Base-by-base conservation (phyloP, 2,329 filamentous ascomycete species). In the Gaeumannomyces tritici region DNA sequence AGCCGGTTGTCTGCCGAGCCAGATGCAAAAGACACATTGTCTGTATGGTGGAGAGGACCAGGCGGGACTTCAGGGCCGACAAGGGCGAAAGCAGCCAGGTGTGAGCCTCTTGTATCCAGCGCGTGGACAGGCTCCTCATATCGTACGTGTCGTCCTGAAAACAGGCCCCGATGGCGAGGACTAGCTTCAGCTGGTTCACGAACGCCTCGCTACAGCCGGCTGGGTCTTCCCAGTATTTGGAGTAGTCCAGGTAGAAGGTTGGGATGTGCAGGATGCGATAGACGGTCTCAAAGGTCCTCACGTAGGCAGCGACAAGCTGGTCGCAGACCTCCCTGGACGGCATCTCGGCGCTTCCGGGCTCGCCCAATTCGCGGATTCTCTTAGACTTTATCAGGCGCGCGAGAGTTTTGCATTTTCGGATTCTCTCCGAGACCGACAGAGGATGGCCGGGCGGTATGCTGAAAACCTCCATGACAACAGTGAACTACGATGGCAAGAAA, bases 251-350 rank as follows among this genome's bases (percentile, higher is more conserved):
- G 57, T 76, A 73, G 65, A 88, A 87, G 0, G 79, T 80, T 0
- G 84, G 84, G 1, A 83, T 69, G 68, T 88, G 81, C 11, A 88
- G 63, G 28, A 88, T 76, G 3, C 85, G 78, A 64, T 83, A 78
- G 21, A 82, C 79, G 1, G 80, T 79, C 67, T 87, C 84, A 55
- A 83, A 78, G 0, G 80, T 80, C 59, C 81, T 74, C 24, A 88
- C 72, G 72, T 86, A 86, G 33, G 74, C 70, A 11, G 80, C 74
- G 21, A 86, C 72, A 1, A 86, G 75, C 61, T 76, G 70, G 63
- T 86, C 82, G 0, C 80, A 78, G 0, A 83, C 64, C 0, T 71
- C 70, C 13, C 72, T 70, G 0, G 70, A 21, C 24, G 42, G 42
- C 21, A 18, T 59, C 21, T 59, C 21, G 18, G 31, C 27, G 31